Conservation (phyloP, 805 yeast genomes). For the Saccharomycopsis guyanensis region DNA sequence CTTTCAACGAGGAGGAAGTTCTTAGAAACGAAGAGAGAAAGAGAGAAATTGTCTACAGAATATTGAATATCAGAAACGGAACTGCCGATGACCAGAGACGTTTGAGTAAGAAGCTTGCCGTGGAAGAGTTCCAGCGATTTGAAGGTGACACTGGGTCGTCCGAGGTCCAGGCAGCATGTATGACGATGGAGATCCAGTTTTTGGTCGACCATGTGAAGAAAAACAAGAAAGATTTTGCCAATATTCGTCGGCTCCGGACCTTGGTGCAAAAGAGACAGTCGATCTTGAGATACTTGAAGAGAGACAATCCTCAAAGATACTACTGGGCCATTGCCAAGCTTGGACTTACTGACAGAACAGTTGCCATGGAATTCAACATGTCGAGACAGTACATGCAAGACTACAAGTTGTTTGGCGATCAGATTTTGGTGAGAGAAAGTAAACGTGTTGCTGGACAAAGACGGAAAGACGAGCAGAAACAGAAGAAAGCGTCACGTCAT, state of each 20-base stretch:
- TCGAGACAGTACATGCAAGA: constrained; percentile 72
- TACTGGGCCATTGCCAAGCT: constrained; percentile 79
- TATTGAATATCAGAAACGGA: constrained; percentile 68
- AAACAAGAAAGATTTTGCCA: constrained; percentile 63
- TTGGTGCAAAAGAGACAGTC: constrained; percentile 86
- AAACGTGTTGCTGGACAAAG: constrained; percentile 40
- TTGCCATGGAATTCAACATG: constrained; percentile 74
- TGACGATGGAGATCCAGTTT: constrained; percentile 73
- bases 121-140: constrained; percentile 69
- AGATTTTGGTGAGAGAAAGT: constrained; percentile 50
- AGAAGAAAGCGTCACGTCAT: constrained; percentile 35
- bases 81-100: constrained; percentile 48
- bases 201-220: constrained; percentile 65
- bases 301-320: constrained; percentile 72
- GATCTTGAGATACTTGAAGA: constrained; percentile 73
- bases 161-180: constrained; percentile 91
- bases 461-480: constrained; percentile 40
- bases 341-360: constrained; percentile 77
- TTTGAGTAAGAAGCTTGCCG: constrained; percentile 56
- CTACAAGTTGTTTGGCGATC: constrained; percentile 71
- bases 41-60: constrained; percentile 61
- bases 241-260: constrained; percentile 67
- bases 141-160: constrained; percentile 93
- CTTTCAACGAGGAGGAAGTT: constrained; percentile 23
- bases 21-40: constrained; percentile 44